Percentiles rank a stretch among this genome's conserved stretches.
phyloP scores from a whole-genome alignment of 805 yeast species.

The Jamesozyma lodderae region DNA sequence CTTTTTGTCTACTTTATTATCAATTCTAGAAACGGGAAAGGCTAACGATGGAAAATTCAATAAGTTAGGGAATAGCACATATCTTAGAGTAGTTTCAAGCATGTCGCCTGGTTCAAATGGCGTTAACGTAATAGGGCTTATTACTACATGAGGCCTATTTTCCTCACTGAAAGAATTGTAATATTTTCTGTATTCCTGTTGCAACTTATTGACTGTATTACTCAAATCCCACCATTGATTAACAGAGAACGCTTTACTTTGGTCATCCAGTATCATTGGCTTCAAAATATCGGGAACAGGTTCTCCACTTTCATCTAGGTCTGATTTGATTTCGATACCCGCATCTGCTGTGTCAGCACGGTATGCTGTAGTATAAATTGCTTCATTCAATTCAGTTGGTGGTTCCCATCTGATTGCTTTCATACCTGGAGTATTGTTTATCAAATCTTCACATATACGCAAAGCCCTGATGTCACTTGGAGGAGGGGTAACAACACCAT shows the following conservation, averaged over 20 bases:
- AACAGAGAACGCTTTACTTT: slow-evolving; percentile 6
- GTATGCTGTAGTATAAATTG: slow-evolving; percentile 10
- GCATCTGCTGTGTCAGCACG: slow-evolving; percentile 15
- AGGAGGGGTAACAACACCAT: slow-evolving; percentile 13
- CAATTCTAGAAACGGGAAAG: too few species aligned
- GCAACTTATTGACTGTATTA: slow-evolving; percentile 9
- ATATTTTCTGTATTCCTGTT: slow-evolving; percentile 10
- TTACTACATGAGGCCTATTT: too few species aligned
- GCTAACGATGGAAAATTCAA: too few species aligned
- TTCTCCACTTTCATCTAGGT: slow-evolving; percentile 10
- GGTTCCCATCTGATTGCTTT: slow-evolving; percentile 14
- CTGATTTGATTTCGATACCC: slow-evolving; percentile 10
- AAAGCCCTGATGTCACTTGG: slow-evolving; percentile 14
- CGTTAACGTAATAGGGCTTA: slow-evolving; percentile 6
- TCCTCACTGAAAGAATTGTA: slow-evolving; percentile 11
- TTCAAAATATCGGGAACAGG: slow-evolving; percentile 11
- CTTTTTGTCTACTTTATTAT: too few species aligned
- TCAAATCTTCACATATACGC: slow-evolving; percentile 8
- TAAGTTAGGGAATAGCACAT: too few species aligned
- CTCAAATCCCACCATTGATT: slow-evolving; percentile 15
- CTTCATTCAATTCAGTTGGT: slow-evolving; percentile 7
- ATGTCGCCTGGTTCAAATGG: too few species aligned
- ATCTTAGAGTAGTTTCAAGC: too few species aligned
- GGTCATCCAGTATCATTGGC: slow-evolving; percentile 6
- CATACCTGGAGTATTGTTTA: slow-evolving; percentile 9